These are phyloP conservation scores for Tuber magnatum DNA, from an alignment of 495 filamentous ascomycete species.

Conservation along the genomic window DNA sequence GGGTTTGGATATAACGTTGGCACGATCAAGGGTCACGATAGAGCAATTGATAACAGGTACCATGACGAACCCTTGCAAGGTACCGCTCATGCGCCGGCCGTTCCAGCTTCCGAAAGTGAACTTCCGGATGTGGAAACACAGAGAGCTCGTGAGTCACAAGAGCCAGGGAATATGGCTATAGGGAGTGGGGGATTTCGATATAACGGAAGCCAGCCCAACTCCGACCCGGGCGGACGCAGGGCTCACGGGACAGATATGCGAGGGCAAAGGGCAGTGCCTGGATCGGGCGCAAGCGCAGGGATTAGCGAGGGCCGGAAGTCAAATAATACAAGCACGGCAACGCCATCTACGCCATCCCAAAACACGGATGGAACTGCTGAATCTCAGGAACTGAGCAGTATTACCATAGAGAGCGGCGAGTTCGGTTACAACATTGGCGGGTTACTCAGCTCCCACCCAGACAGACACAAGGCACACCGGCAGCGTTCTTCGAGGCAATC, in stretches of 20 bases:
- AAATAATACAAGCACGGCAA: not conserved
- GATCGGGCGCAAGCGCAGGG: not conserved
- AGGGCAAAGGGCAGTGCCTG: slow-evolving; percentile 3
- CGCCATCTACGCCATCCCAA: slow-evolving; percentile 4
- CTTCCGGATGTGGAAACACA: not conserved
- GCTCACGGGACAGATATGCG: not conserved
- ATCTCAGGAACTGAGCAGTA: slow-evolving; percentile 9
- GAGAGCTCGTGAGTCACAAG: not conserved
- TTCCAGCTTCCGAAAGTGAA: not conserved
- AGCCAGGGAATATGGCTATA: not conserved
- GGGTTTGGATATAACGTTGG: slow-evolving; percentile 17
- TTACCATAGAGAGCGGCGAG: slow-evolving; percentile 1
- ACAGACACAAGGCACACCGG: not conserved
- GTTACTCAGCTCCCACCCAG: not conserved
- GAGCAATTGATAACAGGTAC: not conserved
- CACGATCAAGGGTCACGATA: slow-evolving; percentile 1
- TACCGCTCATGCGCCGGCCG: not conserved
- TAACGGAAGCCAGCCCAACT: not conserved
- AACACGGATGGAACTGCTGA: slow-evolving; percentile 5
- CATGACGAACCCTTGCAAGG: not conserved
- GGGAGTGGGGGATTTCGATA: slow-evolving; percentile 8
- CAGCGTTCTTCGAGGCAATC: not conserved
- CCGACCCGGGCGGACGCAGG: not conserved
- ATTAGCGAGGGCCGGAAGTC: not conserved
- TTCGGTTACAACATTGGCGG: slow-evolving; percentile 25